Percentiles rank a stretch among this genome's conserved stretches.
phyloP scores from a whole-genome alignment of 257 asterid genomes.

The Solanum medicagineum region DNA sequence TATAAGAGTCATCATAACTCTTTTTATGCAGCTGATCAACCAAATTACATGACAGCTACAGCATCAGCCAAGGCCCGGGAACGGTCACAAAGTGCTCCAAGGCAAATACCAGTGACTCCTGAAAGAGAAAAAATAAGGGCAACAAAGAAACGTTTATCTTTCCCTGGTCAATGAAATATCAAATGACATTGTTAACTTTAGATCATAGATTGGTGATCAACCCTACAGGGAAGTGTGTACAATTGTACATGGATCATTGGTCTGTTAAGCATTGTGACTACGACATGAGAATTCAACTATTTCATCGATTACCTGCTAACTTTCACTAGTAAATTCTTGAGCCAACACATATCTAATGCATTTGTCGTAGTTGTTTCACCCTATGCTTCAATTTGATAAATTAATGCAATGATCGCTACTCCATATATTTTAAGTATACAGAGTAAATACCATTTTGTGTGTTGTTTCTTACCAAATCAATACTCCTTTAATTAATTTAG shows the following conservation, averaged over 20 bases:
- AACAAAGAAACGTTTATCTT: constrained; percentile 51
- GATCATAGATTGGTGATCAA: background rate
- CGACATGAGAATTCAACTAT: background rate
- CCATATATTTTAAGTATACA: too few relatives aligned
- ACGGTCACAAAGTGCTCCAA: constrained; percentile 52
- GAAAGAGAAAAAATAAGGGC: constrained; percentile 18
- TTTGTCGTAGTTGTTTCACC: too few relatives aligned
- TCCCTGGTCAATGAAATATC: constrained; percentile 12
- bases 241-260: background rate
- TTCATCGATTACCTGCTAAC: background rate
- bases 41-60: constrained; percentile 69
- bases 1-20: constrained; percentile 5
- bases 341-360: too few relatives aligned
- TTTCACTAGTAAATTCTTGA: too few relatives aligned
- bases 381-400: too few relatives aligned
- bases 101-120: constrained; percentile 44
- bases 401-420: too few relatives aligned
- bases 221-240: background rate
- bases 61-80: constrained; percentile 66
- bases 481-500: too few relatives aligned
- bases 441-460: background rate
- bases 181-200: background rate
- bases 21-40: constrained; percentile 14
- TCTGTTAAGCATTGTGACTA: background rate
- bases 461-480: background rate